Conservation (phyloP, 2,329 filamentous ascomycete species). For the Ophiobolus disseminans region DNA sequence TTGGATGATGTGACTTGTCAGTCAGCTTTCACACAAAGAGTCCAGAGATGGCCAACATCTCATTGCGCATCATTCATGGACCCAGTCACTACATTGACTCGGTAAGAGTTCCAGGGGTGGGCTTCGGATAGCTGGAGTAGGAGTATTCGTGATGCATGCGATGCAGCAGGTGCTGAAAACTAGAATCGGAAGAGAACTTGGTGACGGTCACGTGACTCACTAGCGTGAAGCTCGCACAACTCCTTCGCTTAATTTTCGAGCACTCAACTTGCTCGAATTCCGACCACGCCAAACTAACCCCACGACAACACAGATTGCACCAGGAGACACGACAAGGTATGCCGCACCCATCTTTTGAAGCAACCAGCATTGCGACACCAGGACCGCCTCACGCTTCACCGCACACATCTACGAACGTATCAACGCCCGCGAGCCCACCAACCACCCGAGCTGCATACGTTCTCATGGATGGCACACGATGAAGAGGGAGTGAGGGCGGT, state of each 20-base stretch:
- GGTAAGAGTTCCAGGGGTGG: too few species aligned
- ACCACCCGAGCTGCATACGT: constrained; percentile 24
- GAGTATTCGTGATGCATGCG: too few species aligned
- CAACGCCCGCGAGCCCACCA: constrained; percentile 27
- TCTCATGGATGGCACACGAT: constrained; percentile 8
- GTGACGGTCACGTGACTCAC: not conserved
- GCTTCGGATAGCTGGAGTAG: too few species aligned
- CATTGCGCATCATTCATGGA: too few species aligned
- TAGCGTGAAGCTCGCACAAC: not conserved
- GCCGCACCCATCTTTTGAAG: constrained; percentile 18
- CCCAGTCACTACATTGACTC: too few species aligned
- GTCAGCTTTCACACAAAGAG: too few species aligned
- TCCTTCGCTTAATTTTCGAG: not conserved
- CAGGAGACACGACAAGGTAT: constrained; percentile 48
- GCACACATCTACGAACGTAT: constrained; percentile 23
- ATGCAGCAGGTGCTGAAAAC: too few species aligned
- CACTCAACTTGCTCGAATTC: not conserved
- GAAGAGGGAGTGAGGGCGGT: constrained; percentile 6
- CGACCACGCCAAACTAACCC: constrained; percentile 28
- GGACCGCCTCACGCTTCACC: constrained; percentile 15
- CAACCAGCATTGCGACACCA: constrained; percentile 26
- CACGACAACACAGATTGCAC: constrained; percentile 46
- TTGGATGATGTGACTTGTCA: not conserved
- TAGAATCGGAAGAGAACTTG: too few species aligned
- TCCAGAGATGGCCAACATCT: too few species aligned